These are phyloP conservation scores for Trichosporon sp. DNA, from an alignment of 1,284 basidiomycete genomes.

Conservation along the genomic window DNA sequence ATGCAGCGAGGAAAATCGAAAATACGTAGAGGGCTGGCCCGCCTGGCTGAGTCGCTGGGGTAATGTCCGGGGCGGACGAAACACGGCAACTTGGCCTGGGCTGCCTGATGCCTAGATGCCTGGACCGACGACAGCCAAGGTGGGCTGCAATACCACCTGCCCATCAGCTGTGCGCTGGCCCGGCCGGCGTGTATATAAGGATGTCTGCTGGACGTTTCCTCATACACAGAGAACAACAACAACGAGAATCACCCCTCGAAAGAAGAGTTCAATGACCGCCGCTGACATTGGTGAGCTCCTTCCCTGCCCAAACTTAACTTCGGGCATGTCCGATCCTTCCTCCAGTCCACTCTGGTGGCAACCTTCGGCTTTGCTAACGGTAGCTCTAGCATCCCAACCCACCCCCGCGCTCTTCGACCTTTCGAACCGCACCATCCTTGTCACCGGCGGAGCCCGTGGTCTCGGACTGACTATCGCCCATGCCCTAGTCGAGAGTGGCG, in stretches of 20 bases:
- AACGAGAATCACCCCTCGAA: neutral
- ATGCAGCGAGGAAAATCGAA: slow-evolving; percentile 2
- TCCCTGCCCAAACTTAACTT: neutral
- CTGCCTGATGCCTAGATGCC: neutral
- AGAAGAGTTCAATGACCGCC: slow-evolving; percentile 1
- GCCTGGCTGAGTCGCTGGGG: neutral
- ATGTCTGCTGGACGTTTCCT: neutral
- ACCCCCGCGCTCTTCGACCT: slow-evolving; percentile 62
- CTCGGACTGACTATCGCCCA: slow-evolving; percentile 79
- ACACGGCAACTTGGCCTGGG: neutral
- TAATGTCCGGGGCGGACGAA: slow-evolving; percentile 18
- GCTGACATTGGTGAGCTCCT: slow-evolving; percentile 4
- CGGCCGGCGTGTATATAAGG: neutral
- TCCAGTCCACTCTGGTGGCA: slow-evolving; percentile 5
- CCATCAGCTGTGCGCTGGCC: neutral
- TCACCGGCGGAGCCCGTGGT: slow-evolving; percentile 76
- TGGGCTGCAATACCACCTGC: neutral
- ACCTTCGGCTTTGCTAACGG: neutral
- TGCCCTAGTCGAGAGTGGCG: slow-evolving; percentile 72
- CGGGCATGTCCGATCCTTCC: neutral
- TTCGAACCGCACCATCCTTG: slow-evolving; percentile 69
- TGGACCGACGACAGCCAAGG: neutral
- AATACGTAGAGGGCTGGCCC: neutral
- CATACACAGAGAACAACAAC: neutral
- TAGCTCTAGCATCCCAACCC: slow-evolving; percentile 18